Evolutionary conservation across 179 eudicot genomes (phyloP), one percentile per base, ranked within the genome.

Genomic region (Spergularia azorica): DNA sequence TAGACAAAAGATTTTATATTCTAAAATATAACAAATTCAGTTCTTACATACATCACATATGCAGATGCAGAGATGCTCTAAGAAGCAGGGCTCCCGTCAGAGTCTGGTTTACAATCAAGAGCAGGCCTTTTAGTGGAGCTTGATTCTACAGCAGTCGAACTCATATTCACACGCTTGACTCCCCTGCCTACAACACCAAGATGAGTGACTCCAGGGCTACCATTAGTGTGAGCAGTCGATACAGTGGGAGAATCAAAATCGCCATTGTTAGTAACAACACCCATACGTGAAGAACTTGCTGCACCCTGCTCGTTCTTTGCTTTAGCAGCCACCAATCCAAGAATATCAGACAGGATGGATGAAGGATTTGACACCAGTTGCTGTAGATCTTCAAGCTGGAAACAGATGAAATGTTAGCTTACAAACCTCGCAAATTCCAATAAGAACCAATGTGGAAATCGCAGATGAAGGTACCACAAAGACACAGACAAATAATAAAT

Each of bases 301-400:
- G 82, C 76, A 20, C 72, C 82, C 67, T 85, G 84, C 57, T 84
- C 87, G 43, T 32, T 56, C 72, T 76, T 90, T 32, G 92, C 88
- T 82, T 88, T 86, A 60, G 93, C 93, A 70, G 88, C 72, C 61
- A 88, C 71, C 83, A 91, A 77, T 8, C 84, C 91, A 72, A 93
- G 82, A 52, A 95, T 85, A 64, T 94, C 98, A 46, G 97, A 84
- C 62, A 95, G 87, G 59, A 88, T 83, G 59, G 97, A 90, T 50
- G 80, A 76, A 18, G 98, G 95, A 76, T 91, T 91, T 16, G 90
- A 84, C 9, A 84, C 92, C 77, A 86, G 80, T 75, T 88, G 97
- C 36, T 93, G 96, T 70, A 95, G 84, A 85, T 93, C 99, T 81
- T 93, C 98, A 76, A 93, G 98, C 99, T 95, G 94, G 76, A 50